Conservation (phyloP, 139 green algal species). For the Chlamydomonas sphaeroides region DNA sequence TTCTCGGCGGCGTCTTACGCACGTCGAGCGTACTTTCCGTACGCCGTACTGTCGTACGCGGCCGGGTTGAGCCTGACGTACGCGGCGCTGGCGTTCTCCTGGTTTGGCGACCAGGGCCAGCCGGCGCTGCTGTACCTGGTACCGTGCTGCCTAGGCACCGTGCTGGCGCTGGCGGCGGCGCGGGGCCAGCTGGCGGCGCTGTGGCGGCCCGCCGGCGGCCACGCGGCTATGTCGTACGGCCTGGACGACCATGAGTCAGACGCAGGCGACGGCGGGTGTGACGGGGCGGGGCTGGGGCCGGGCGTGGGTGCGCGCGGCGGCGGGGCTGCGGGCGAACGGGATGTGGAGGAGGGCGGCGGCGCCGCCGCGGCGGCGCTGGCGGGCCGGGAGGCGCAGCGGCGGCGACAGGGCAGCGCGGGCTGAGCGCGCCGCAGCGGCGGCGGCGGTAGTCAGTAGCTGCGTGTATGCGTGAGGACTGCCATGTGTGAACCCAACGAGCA, state of each 20-base stretch:
- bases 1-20: neutral
- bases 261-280: too few species aligned
- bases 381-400: too few species aligned
- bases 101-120: slow-evolving; percentile 81
- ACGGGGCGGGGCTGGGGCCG: neutral
- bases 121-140: slow-evolving; percentile 95
- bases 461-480: too few species aligned
- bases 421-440: too few species aligned
- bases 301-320: neutral
- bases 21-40: slow-evolving; percentile 60
- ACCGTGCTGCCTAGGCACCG: slow-evolving; percentile 82
- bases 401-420: too few species aligned
- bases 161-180: slow-evolving; percentile 52
- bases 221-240: too few species aligned
- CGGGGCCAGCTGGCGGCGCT: slow-evolving; percentile 61
- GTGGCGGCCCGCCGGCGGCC: neutral
- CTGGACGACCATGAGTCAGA: too few species aligned
- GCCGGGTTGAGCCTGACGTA: slow-evolving; percentile 88
- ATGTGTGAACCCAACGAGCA: too few species aligned
- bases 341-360: too few species aligned
- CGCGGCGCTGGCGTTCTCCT: slow-evolving; percentile 70
- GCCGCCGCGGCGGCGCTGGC: too few species aligned
- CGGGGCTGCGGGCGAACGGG: too few species aligned
- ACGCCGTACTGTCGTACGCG: slow-evolving; percentile 68
- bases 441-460: too few species aligned